A percentile compares a stretch with the other conserved stretches of the same genome.
phyloP scores from a whole-genome alignment of 2,329 filamentous ascomycete species.

The Scedosporium minutisporum region DNA sequence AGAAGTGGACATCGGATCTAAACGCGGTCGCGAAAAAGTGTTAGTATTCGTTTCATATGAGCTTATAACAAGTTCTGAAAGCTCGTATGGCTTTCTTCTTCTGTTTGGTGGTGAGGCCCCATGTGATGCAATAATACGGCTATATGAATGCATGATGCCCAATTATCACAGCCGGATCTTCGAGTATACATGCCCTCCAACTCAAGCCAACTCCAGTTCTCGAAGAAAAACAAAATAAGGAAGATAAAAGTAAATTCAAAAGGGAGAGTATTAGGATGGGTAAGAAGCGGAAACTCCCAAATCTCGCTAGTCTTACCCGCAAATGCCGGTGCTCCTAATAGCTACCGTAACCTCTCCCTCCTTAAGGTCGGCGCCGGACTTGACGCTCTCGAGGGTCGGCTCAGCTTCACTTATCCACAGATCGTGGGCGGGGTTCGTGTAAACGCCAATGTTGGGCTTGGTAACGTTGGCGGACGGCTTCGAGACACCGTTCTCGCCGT shows the following conservation, averaged over 20 bases:
- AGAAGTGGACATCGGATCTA: constrained; percentile 93
- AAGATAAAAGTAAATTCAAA: background rate
- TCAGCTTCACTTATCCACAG: constrained; percentile 77
- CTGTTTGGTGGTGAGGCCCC: background rate
- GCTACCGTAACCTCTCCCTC: constrained; percentile 79
- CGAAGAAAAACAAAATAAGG: background rate
- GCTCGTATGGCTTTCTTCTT: background rate
- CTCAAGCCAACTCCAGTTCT: too few species aligned
- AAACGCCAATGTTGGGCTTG: constrained; percentile 91
- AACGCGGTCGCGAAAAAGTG: background rate
- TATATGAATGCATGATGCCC: background rate
- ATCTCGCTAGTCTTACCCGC: constrained; percentile 52
- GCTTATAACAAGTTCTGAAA: background rate
- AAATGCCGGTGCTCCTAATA: constrained; percentile 91
- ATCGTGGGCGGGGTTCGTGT: constrained; percentile 86
- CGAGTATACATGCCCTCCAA: background rate
- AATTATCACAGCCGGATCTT: background rate
- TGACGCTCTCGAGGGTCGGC: constrained; percentile 66
- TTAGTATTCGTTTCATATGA: background rate
- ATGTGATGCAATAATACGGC: background rate
- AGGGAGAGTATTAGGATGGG: background rate
- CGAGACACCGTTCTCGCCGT: constrained; percentile 9
- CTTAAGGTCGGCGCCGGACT: constrained; percentile 58
- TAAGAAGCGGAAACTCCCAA: background rate
- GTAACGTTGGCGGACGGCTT: constrained; percentile 15